Evolutionary conservation across 2,329 filamentous ascomycete species (phyloP).

Genomic region (Dactylonectria estremocensis): DNA sequence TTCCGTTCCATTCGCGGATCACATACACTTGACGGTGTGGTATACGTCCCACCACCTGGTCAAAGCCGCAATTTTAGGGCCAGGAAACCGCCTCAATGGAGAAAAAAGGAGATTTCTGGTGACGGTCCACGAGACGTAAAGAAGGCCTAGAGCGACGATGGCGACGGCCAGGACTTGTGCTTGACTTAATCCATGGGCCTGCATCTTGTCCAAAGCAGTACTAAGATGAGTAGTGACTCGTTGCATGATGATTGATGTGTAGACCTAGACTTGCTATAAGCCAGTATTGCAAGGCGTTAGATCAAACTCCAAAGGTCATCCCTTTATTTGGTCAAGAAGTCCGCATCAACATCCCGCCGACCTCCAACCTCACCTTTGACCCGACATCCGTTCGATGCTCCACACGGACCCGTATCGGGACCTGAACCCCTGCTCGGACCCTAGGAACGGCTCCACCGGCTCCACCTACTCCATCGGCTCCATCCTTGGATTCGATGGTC

Average conservation of each 20-base stretch:
- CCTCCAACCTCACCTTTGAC: neutral
- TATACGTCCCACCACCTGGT: neutral
- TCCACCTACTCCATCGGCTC: neutral
- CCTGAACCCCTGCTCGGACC: neutral
- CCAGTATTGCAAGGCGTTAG: neutral
- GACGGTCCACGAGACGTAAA: neutral
- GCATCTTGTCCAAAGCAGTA: neutral
- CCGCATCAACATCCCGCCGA: neutral
- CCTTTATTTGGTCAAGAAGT: neutral
- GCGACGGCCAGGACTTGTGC: neutral
- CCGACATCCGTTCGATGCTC: neutral
- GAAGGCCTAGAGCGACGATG: neutral
- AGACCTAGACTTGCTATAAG: neutral
- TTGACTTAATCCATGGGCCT: neutral
- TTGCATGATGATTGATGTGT: neutral
- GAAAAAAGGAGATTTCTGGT: conserved; percentile 1
- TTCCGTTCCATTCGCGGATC: neutral
- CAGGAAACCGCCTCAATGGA: neutral
- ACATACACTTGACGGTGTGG: conserved; percentile 1
- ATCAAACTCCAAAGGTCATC: neutral
- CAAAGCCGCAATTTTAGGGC: neutral
- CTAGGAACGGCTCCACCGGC: neutral
- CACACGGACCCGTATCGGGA: neutral
- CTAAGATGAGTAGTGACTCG: neutral
- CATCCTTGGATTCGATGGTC: neutral